Evolutionary conservation across 768 basidiomycete species (phyloP).

Genomic region (Tremella fuciformis): DNA sequence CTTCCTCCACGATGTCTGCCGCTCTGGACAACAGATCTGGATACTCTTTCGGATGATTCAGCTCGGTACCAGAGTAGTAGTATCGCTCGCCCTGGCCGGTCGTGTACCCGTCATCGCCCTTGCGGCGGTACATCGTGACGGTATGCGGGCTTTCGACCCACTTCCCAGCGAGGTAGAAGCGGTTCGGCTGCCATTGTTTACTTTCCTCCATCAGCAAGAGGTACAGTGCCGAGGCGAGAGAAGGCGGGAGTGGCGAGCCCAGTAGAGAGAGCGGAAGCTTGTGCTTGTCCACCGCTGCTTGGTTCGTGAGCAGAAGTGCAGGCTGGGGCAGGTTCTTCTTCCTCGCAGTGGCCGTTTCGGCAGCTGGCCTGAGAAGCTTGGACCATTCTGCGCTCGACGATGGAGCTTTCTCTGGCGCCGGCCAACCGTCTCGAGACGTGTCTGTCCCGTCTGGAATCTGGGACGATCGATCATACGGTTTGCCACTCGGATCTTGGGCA

Average conservation of each 20-base stretch:
- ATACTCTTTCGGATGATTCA: constrained; percentile 25
- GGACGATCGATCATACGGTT: too few species aligned
- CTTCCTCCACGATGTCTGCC: constrained; percentile 43
- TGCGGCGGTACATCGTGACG: constrained; percentile 16
- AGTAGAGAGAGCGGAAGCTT: constrained; percentile 37
- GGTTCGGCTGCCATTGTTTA: constrained; percentile 39
- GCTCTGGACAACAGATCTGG: constrained; percentile 39
- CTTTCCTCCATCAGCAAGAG: constrained; percentile 45
- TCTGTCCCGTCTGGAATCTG: too few species aligned
- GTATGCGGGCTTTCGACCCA: constrained; percentile 48
- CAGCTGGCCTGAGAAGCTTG: neutral
- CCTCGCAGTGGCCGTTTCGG: constrained; percentile 6
- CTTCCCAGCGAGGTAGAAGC: constrained; percentile 44
- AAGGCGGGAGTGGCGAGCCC: constrained; percentile 38
- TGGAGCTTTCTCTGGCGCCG: too few species aligned
- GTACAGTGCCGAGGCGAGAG: constrained; percentile 49
- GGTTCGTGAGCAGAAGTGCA: constrained; percentile 37
- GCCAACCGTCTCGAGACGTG: too few species aligned
- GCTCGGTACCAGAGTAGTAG: constrained; percentile 30
- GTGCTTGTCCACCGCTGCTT: constrained; percentile 36
- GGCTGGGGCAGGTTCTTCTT: constrained; percentile 32
- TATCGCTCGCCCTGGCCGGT: constrained; percentile 18
- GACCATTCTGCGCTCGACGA: too few species aligned
- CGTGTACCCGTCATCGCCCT: constrained; percentile 6
- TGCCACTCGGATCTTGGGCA: neutral